phyloP scores from a whole-genome alignment of 148 eudicot genomes.

The Rhododendron molle region DNA sequence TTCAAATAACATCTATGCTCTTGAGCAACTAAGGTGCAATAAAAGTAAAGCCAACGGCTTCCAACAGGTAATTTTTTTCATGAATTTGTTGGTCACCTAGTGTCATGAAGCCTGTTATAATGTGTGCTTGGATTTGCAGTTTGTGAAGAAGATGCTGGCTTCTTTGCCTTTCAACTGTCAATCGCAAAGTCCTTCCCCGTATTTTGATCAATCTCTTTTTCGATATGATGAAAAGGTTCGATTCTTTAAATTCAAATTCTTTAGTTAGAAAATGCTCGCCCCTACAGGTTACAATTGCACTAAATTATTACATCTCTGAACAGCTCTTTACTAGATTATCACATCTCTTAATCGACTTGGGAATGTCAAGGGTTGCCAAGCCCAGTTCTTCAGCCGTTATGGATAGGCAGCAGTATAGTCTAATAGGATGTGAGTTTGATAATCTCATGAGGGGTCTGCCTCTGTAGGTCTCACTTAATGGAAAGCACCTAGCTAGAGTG shows the following conservation, averaged over 20 bases:
- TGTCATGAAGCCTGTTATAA: background rate
- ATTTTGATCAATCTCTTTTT: constrained; percentile 94
- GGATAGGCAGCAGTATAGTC: background rate
- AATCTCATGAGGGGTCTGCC: background rate
- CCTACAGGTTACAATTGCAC: background rate
- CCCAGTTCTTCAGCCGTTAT: background rate
- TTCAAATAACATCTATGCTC: constrained; percentile 81
- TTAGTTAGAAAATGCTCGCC: background rate
- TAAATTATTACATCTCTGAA: background rate
- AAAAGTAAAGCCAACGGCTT: constrained; percentile 75
- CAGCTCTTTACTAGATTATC: background rate
- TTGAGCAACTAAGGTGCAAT: constrained; percentile 67
- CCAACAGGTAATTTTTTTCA: constrained; percentile 51
- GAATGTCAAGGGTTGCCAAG: background rate
- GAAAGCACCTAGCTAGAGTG: background rate
- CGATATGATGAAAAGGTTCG: constrained; percentile 95
- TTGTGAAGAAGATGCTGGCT: constrained; percentile 84
- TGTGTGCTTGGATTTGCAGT: constrained; percentile 51
- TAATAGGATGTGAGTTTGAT: background rate
- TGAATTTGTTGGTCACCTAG: background rate
- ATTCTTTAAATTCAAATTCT: background rate
- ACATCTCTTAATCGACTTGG: background rate
- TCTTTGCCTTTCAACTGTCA: constrained; percentile 82
- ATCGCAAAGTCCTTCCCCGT: constrained; percentile 94
- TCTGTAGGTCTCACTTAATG: background rate